phyloP scores from a whole-genome alignment of 352 stramenopile species.

The Pythium coloratum region DNA sequence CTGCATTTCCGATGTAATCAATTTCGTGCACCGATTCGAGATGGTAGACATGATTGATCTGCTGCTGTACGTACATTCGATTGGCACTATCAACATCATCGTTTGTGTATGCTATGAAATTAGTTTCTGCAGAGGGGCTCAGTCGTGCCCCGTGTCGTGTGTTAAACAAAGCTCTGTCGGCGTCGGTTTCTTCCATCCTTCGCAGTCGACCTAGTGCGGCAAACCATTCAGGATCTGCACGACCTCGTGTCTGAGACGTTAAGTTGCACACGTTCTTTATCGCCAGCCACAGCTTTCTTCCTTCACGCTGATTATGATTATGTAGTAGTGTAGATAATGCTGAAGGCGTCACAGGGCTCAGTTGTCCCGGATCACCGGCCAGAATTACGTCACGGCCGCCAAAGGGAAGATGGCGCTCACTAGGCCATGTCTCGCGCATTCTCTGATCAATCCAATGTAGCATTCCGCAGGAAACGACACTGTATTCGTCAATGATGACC shows the following conservation, averaged over 20 bases:
- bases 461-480: conserved; percentile 16
- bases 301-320: too few relatives aligned
- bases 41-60: too few relatives aligned
- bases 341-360: conserved; percentile 6
- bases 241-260: background rate
- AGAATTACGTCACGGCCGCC: conserved; percentile 18
- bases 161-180: background rate
- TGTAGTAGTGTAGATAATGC: too few relatives aligned
- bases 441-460: conserved; percentile 20
- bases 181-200: background rate
- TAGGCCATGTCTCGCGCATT: conserved; percentile 15
- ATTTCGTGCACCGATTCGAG: too few relatives aligned
- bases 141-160: background rate
- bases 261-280: background rate
- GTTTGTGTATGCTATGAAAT: background rate
- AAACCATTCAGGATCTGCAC: background rate
- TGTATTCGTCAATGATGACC: conserved; percentile 17
- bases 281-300: background rate
- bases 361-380: conserved; percentile 11
- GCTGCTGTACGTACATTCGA: too few relatives aligned
- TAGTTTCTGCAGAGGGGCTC: background rate
- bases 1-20: too few relatives aligned
- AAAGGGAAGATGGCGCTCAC: background rate
- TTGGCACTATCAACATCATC: background rate
- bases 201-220: background rate